A percentile compares a stretch with the other conserved stretches of the same genome.
Conservation (phyloP, 257 asterid species). For the Solanum commersonii region DNA sequence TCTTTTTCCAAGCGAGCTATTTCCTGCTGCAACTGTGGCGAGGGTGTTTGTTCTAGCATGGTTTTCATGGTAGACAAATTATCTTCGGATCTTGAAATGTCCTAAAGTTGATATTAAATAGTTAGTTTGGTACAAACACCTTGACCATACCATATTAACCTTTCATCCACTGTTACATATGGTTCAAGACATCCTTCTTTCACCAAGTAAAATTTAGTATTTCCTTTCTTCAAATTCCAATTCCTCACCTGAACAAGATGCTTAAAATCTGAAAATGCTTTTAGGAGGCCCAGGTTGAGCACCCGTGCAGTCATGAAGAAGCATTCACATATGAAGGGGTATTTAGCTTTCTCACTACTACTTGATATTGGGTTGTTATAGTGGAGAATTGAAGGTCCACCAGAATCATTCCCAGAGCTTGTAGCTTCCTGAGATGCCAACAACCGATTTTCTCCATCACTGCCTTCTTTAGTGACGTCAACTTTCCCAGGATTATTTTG, state of each 20-base stretch:
- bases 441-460: conserved; percentile 48
- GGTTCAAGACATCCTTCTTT: background rate
- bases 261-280: conserved; percentile 91
- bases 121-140: background rate
- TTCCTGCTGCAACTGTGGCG: conserved; percentile 76
- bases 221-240: background rate
- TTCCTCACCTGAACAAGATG: conserved; percentile 82
- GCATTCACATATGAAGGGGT: conserved; percentile 90
- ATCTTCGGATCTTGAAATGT: conserved; percentile 84
- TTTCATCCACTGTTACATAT: background rate
- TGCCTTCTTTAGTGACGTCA: conserved; percentile 18
- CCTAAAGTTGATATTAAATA: conserved; percentile 39
- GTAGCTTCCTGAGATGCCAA: conserved; percentile 68
- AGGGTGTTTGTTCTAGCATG: conserved; percentile 66
- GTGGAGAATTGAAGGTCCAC: conserved; percentile 25
- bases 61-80: conserved; percentile 61
- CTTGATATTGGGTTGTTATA: conserved; percentile 21
- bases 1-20: conserved; percentile 73
- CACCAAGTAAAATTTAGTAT: background rate
- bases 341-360: conserved; percentile 48
- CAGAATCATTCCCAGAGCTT: conserved; percentile 44
- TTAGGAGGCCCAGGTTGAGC: conserved; percentile 82
- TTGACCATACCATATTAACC: background rate
- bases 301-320: conserved; percentile 98
- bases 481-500: conserved; percentile 23